A percentile compares a stretch with the other conserved stretches of the same genome.
phyloP scores from a whole-genome alignment of 768 basidiomycete species.

The Phanerodontia chrysosporium region DNA sequence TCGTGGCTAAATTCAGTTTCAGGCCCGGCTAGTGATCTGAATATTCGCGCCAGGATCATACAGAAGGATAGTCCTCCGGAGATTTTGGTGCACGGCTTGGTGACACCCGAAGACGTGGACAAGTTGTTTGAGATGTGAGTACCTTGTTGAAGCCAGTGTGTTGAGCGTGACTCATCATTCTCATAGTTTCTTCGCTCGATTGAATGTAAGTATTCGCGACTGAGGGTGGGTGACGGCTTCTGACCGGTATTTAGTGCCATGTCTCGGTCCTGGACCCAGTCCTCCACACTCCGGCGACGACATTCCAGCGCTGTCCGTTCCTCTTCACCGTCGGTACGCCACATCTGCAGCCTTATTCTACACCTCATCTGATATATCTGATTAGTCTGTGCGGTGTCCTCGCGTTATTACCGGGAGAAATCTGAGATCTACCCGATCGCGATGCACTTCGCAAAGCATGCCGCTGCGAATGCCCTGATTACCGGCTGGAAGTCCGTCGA shows the following conservation, averaged over 20 bases:
- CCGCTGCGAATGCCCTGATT: constrained; percentile 75
- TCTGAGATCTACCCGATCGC: constrained; percentile 84
- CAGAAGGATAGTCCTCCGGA: constrained; percentile 79
- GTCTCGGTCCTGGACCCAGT: constrained; percentile 77
- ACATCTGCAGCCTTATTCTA: constrained; percentile 16
- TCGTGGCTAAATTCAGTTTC: neutral
- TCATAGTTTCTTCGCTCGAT: constrained; percentile 60
- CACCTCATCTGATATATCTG: neutral
- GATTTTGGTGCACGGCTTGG: constrained; percentile 75
- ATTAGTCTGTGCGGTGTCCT: constrained; percentile 83
- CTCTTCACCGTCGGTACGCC: constrained; percentile 83
- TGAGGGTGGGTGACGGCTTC: constrained; percentile 34
- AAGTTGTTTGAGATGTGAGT: constrained; percentile 81
- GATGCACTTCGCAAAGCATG: constrained; percentile 85
- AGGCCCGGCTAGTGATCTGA: constrained; percentile 73
- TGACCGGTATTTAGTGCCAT: constrained; percentile 69
- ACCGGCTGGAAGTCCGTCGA: constrained; percentile 72
- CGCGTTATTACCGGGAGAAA: constrained; percentile 77
- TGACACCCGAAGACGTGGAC: constrained; percentile 74
- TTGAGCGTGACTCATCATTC: neutral
- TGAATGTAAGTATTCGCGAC: constrained; percentile 49
- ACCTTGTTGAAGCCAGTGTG: neutral
- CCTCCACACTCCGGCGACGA: constrained; percentile 74
- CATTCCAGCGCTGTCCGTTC: constrained; percentile 84
- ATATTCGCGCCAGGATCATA: constrained; percentile 64